Evolutionary conservation across 805 yeast species (phyloP).

Genomic region (Ogataea haglerorum): DNA sequence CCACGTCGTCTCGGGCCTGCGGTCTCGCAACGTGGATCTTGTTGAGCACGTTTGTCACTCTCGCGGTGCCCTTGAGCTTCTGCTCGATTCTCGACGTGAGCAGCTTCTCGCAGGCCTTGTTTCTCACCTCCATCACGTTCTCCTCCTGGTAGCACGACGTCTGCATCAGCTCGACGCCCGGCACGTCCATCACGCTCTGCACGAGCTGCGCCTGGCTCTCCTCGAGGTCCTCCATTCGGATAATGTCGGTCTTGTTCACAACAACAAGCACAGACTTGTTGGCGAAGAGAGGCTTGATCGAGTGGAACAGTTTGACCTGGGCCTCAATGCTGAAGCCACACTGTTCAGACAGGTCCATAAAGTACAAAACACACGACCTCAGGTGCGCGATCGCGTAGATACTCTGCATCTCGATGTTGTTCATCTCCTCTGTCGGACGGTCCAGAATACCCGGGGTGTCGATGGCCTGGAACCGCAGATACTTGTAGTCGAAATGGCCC

Average conservation of each 20-base stretch:
- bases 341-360: slow-evolving; percentile 98
- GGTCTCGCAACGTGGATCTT: slow-evolving; percentile 95
- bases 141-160: slow-evolving; percentile 93
- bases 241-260: slow-evolving; percentile 90
- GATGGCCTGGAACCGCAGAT: slow-evolving; percentile 95
- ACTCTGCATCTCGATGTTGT: slow-evolving; percentile 98
- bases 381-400: slow-evolving; percentile 98
- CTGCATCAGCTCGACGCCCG: slow-evolving; percentile 89
- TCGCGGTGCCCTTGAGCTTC: slow-evolving; percentile 87
- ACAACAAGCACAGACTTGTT: slow-evolving; percentile 95
- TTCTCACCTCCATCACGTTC: slow-evolving; percentile 92
- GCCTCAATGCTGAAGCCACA: slow-evolving; percentile 98
- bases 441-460: slow-evolving; percentile 99
- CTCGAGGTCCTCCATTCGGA: slow-evolving; percentile 78
- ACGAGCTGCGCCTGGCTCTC: slow-evolving; percentile 70
- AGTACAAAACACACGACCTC: slow-evolving; percentile 92
- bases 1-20: slow-evolving; percentile 78
- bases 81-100: slow-evolving; percentile 95
- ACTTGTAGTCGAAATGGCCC: slow-evolving; percentile 98
- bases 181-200: slow-evolving; percentile 56
- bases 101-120: slow-evolving; percentile 95
- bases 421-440: slow-evolving; percentile 99
- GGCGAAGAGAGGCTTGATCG: slow-evolving; percentile 95
- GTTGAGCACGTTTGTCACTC: slow-evolving; percentile 85
- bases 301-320: slow-evolving; percentile 94